Base-by-base conservation (phyloP, 345 rosid genomes). In the Mangifera indica region DNA sequence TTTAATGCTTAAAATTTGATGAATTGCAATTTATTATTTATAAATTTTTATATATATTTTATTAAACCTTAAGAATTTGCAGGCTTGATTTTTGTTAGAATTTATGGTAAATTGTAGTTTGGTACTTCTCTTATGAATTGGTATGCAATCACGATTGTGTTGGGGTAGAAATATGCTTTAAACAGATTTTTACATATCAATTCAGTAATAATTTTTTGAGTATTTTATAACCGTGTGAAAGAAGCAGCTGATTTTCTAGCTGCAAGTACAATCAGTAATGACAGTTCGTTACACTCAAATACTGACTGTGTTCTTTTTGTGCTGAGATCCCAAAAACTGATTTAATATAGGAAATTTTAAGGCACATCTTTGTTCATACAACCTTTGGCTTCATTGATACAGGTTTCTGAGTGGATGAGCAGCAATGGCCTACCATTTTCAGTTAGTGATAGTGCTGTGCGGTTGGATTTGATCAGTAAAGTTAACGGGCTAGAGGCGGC, bases 401-500 rank as follows among this genome's bases (percentile, higher is more conserved):
- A 85, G 88, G 82, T 79, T 63, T 85, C 83, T 21, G 70, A 78
- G 59, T 83, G 88, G 88, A 77, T 75, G 76, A 72, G 76, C 14
- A 14, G 62, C 55, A 70, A 62, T 20, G 25, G n/a, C 55, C 52
- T 34, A 2, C 10, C 67, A 9, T 77, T 85, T 61, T 70, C 83
- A 26, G 52, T 51, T 14, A 46, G 70, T 72, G 85, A 80, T 21
- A 59, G 13, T 32, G 88, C 88, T 17, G 72, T 82, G 69, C 82
- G 71, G 72, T 71, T 85, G 83, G 81, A 83, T 77, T 76, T 85
- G 69, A 81, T 85, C 20, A 81, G 86, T 57, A 77, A 60, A 57
- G 83, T 83, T 81, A 70, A 51, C 10, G 84, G 88, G 21, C 40
- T 79, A 10, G 83, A 76, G 62, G 76, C 68, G 26, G 86, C 83